Evolutionary conservation across 331 rosid species (phyloP).

Genomic region (Ulmus americana): DNA sequence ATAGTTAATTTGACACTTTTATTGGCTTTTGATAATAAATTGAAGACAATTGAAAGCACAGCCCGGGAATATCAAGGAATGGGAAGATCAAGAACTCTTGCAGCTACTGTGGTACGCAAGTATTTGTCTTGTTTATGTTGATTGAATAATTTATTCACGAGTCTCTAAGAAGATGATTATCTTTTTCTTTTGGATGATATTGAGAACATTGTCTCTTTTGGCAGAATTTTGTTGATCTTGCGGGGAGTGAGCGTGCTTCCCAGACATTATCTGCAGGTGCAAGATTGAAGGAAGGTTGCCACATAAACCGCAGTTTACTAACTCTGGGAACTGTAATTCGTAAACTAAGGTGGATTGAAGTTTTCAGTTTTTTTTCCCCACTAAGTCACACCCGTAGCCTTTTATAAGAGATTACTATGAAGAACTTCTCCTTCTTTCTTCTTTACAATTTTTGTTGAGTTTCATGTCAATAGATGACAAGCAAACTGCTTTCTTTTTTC

Average conservation of each 20-base stretch:
- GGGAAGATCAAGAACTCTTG: slow-evolving; percentile 43
- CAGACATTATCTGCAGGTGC: slow-evolving; percentile 65
- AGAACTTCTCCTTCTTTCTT: background rate
- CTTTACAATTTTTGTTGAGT: background rate
- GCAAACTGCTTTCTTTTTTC: background rate
- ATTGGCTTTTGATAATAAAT: background rate
- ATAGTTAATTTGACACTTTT: background rate
- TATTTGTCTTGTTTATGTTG: background rate
- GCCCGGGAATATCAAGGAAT: slow-evolving; percentile 36
- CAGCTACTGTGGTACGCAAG: slow-evolving; percentile 71
- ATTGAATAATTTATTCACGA: background rate
- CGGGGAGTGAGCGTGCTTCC: slow-evolving; percentile 86
- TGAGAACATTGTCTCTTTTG: slow-evolving; percentile 14
- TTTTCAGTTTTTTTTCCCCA: background rate
- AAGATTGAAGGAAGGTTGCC: slow-evolving; percentile 84
- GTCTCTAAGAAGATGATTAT: slow-evolving; percentile 1
- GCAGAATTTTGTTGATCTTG: slow-evolving; percentile 87
- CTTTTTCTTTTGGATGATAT: slow-evolving; percentile 4
- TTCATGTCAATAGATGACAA: background rate
- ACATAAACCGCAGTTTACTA: slow-evolving; percentile 84
- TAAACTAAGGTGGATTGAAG: slow-evolving; percentile 51
- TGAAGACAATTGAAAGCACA: slow-evolving; percentile 76
- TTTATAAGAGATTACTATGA: background rate
- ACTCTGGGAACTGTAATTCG: slow-evolving; percentile 81
- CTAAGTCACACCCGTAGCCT: background rate